phyloP scores from a whole-genome alignment of 257 asterid species.

The Solanum bukasovii region DNA sequence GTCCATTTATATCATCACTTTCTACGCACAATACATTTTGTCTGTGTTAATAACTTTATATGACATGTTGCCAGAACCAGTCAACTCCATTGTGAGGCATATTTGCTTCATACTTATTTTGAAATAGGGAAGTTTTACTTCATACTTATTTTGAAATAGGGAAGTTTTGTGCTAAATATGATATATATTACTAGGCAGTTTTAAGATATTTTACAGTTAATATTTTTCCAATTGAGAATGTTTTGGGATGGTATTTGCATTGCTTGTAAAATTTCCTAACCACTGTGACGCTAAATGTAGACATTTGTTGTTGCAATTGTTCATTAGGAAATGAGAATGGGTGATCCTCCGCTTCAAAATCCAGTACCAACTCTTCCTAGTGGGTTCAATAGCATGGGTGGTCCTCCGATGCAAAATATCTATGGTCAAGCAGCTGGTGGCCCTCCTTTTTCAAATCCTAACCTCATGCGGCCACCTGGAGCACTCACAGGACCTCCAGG shows the following conservation, averaged over 20 bases:
- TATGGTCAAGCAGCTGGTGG: constrained; percentile 50
- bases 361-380: constrained; percentile 43
- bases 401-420: constrained; percentile 50
- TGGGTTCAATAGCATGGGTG: constrained; percentile 33
- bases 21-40: neutral
- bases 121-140: neutral
- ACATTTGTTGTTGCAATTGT: constrained; percentile 6
- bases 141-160: neutral
- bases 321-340: constrained; percentile 61
- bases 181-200: neutral
- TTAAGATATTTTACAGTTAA: neutral
- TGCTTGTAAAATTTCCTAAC: neutral
- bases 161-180: neutral
- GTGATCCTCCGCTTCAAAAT: constrained; percentile 52
- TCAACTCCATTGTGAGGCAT: neutral
- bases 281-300: neutral
- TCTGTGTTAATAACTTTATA: neutral
- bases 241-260: neutral
- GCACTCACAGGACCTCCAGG: constrained; percentile 65
- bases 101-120: neutral
- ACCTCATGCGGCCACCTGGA: constrained; percentile 53
- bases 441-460: constrained; percentile 47
- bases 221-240: neutral
- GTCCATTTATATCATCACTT: neutral
- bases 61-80: neutral